Conservation (phyloP, 176 grass and related monocot genomes). For the Chloris gayana region DNA sequence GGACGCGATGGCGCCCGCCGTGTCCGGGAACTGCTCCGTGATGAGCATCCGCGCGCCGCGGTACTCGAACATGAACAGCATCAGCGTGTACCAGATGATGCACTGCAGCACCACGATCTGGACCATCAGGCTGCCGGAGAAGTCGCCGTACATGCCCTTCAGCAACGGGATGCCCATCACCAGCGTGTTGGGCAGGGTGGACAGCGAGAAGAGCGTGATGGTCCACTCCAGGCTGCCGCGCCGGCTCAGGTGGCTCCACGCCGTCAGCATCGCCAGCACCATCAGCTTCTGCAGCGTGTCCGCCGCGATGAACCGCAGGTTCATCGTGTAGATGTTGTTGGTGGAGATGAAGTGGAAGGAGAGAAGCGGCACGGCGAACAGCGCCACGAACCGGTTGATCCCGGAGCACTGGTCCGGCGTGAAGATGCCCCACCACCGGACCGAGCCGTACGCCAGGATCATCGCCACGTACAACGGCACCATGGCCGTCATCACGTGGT, state of each 20-base stretch:
- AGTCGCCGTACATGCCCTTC: slow-evolving; percentile 96
- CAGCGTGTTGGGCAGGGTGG: slow-evolving; percentile 97
- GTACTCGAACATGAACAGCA: slow-evolving; percentile 99
- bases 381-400: slow-evolving; percentile 98
- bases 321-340: slow-evolving; percentile 97
- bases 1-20: slow-evolving; percentile 80
- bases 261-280: slow-evolving; percentile 84
- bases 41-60: slow-evolving; percentile 88
- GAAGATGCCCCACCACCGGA: slow-evolving; percentile 99
- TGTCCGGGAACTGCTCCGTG: slow-evolving; percentile 97
- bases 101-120: slow-evolving; percentile 99
- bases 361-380: slow-evolving; percentile 95
- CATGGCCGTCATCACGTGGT: slow-evolving; percentile 99
- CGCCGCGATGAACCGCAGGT: slow-evolving; percentile 94
- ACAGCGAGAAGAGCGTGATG: slow-evolving; percentile 98
- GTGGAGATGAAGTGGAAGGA: slow-evolving; percentile 99
- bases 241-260: slow-evolving; percentile 75
- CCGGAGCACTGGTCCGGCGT: slow-evolving; percentile 99
- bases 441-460: slow-evolving; percentile 95
- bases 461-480: slow-evolving; percentile 99
- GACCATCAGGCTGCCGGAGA: slow-evolving; percentile 89
- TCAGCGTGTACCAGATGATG: slow-evolving; percentile 99
- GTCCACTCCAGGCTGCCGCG: slow-evolving; percentile 91
- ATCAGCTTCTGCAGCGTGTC: slow-evolving; percentile 99
- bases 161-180: slow-evolving; percentile 98